phyloP scores from a whole-genome alignment of 2,329 filamentous ascomycete species.

The Sordariomycetes sp. region DNA sequence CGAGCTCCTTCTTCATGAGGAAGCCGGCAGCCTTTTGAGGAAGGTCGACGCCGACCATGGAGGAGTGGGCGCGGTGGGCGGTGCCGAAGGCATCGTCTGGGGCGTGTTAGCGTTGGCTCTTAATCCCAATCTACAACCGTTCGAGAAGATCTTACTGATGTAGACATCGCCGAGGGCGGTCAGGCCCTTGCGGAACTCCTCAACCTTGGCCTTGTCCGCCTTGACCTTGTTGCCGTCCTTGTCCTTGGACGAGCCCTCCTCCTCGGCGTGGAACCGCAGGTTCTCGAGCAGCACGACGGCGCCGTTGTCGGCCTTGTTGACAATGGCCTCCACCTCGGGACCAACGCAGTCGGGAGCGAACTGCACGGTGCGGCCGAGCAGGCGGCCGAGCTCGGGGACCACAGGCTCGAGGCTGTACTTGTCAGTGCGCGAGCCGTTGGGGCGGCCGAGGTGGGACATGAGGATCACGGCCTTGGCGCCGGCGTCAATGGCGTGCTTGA shows the following conservation, averaged over 20 bases:
- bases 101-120: neutral
- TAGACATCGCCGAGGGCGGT: constrained; percentile 92
- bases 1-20: constrained; percentile 99
- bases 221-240: constrained; percentile 93
- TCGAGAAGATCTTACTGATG: constrained; percentile 56
- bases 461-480: constrained; percentile 86
- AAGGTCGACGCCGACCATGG: constrained; percentile 94
- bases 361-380: constrained; percentile 70
- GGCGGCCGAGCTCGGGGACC: constrained; percentile 81
- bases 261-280: constrained; percentile 94
- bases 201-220: constrained; percentile 87
- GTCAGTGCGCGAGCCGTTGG: constrained; percentile 74
- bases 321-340: constrained; percentile 75
- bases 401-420: constrained; percentile 96
- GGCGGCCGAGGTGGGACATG: constrained; percentile 97
- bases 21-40: constrained; percentile 96
- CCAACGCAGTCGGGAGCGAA: constrained; percentile 89
- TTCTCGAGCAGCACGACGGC: constrained; percentile 91
- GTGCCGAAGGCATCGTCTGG: constrained; percentile 80
- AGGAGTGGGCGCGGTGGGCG: constrained; percentile 95
- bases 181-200: constrained; percentile 86
- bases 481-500: constrained; percentile 84
- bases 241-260: constrained; percentile 94
- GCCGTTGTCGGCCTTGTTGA: constrained; percentile 69
- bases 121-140: neutral